Base-by-base conservation (phyloP, 1,139 yeast genomes). In the Candida sp. region DNA sequence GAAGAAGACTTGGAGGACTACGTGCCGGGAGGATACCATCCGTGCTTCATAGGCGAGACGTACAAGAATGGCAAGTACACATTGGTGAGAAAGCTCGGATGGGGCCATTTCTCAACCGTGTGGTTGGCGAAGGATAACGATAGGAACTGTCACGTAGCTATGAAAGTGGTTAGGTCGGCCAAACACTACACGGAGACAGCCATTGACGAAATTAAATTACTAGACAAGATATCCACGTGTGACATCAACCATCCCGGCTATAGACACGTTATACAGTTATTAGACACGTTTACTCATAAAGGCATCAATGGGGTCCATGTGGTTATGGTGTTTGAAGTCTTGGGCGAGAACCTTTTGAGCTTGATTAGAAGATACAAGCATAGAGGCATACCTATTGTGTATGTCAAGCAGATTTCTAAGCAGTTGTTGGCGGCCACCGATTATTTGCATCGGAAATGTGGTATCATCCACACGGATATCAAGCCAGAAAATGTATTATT, bases 401-500 rank as follows among this genome's bases (percentile, higher is more conserved):
- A 88, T 59, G 96, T 89, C 28, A 88, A 90, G 67, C 96, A 87
- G 66, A 88, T 91, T 47, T 84, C 96, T 7, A 86, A 85, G 58
- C 97, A 91, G 67, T 78, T 90, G 39, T 71, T 90, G 48, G 75
- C 87, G 23, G 91, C 94, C 0, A 73, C 90, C 55, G 96, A 91
- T 67, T 90, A 88, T 64, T 72, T 91, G 56, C 97, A 91, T 65
- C 73, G 94, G 43, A 86, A 82, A 58, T 89, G 96, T 68, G 97
- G 96, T n/a, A 86, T 91, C 34, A 88, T 91, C 53, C 97, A 91
- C 69, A 91, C 97, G 0, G 97, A 91, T 63, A 75, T 91, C 55
- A 91, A 91, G 67, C 97, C 97, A 0, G 97, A 91, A 66, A 91
- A 91, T 65, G 88, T 91, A n/a, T 72, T 91, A 56, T 80, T 90